Evolutionary conservation across 352 stramenopile genomes (phyloP), one percentile per base, ranked within the genome.

Genomic region (Paralagenidium karlingii): DNA sequence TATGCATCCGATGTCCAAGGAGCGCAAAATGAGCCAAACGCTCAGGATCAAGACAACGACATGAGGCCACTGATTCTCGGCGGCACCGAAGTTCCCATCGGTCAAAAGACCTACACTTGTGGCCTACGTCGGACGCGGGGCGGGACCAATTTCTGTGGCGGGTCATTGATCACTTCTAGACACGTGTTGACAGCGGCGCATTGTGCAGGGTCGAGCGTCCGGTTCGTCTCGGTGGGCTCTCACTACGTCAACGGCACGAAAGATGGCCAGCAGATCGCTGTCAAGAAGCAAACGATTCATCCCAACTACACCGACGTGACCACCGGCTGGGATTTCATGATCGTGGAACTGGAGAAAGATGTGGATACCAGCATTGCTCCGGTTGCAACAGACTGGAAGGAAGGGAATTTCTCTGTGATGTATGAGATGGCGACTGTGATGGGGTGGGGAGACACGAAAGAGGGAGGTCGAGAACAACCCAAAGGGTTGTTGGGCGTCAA

Each of bases 351-450:
- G 11, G 45, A 46, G 27, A 49, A 30, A n/a, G 51, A 40, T 8
- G 54, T 58, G 13, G 52, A 51, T 26, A 66, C 58, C 34, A 53
- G 73, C 40, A 76, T 71, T 44, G 68, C 13, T 56, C 79, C 64
- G 68, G 68, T 64, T 6, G 52, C 76, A 36, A n/a, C n/a, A n/a
- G n/a, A n/a, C n/a, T n/a, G n/a, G n/a, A 13, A 25, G 12, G 28
- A 24, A 13, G 5, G 8, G 3, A 34, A 33, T n/a, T n/a, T n/a
- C 16, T 20, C 12, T 10, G 45, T 68, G 33, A 56, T 65, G 13
- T 62, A 64, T 38, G 58, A 57, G 20, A 53, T 74, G 41, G 62
- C 69, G 8, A 69, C 67, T n/a, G 68, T 80, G 27, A 54, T 54
- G 41, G 68, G 68, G 32, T 82, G 68, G 68, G 68, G 67, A 5